A percentile compares a stretch with the other conserved stretches of the same genome.
Conservation (phyloP, 176 grass and related monocot species). For the Oryza meyeriana region DNA sequence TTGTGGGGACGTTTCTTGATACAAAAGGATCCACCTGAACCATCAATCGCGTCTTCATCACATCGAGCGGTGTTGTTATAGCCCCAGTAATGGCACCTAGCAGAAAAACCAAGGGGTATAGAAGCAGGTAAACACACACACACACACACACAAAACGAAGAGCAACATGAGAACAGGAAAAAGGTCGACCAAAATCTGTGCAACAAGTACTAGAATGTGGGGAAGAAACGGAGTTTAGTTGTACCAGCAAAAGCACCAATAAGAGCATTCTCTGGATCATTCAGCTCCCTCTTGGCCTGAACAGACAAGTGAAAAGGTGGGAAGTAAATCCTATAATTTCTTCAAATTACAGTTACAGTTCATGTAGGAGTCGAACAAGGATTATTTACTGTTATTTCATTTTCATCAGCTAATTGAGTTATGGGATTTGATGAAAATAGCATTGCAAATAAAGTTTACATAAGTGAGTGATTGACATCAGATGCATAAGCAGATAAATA, state of each 20-base stretch:
- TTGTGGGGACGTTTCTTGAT: neutral
- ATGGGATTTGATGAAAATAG: neutral
- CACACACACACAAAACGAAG: too few relatives aligned
- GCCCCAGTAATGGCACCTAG: slow-evolving; percentile 91
- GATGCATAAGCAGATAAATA: neutral
- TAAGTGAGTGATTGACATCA: neutral
- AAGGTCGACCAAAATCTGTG: neutral
- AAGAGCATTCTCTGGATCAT: slow-evolving; percentile 93
- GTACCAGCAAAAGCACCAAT: slow-evolving; percentile 95
- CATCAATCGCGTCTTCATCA: slow-evolving; percentile 96
- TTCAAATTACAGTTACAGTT: neutral
- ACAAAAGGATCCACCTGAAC: slow-evolving; percentile 62
- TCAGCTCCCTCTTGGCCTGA: slow-evolving; percentile 82
- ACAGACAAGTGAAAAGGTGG: neutral
- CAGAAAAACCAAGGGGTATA: neutral
- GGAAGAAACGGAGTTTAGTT: neutral
- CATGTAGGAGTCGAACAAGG: neutral
- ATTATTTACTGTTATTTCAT: neutral
- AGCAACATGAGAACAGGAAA: neutral
- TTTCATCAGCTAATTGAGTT: neutral
- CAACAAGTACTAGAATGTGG: neutral
- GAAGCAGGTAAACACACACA: neutral
- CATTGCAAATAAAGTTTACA: neutral
- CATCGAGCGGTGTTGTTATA: slow-evolving; percentile 90
- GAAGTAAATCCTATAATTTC: neutral